Percentiles rank a stretch among this genome's conserved stretches.
These are phyloP conservation scores for Emergomyces africanus DNA, from an alignment of 2,329 filamentous ascomycete genomes.

Conservation along the genomic window DNA sequence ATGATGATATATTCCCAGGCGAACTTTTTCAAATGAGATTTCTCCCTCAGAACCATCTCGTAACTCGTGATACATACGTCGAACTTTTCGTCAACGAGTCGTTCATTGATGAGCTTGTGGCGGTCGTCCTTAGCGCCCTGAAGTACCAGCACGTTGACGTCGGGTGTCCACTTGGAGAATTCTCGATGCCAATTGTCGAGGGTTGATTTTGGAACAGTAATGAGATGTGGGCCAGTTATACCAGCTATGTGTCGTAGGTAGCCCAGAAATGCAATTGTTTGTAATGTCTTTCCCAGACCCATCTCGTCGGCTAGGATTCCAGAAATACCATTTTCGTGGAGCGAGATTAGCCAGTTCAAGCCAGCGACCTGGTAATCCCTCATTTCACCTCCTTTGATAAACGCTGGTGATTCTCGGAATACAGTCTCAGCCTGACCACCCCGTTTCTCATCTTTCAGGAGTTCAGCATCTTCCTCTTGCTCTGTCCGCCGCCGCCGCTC, in stretches of 20 bases:
- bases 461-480: constrained; percentile 92
- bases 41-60: constrained; percentile 96
- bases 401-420: constrained; percentile 88
- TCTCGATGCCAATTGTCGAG: constrained; percentile 98
- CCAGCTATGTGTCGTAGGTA: constrained; percentile 85
- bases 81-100: constrained; percentile 86
- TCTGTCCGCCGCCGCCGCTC: constrained; percentile 80
- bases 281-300: constrained; percentile 93
- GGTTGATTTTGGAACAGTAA: constrained; percentile 91
- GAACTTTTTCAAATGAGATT: constrained; percentile 89
- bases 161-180: constrained; percentile 86
- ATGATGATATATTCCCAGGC: constrained; percentile 99
- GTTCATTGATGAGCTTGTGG: constrained; percentile 73
- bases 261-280: constrained; percentile 93
- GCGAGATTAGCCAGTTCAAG: constrained; percentile 92
- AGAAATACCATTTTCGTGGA: constrained; percentile 98
- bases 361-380: constrained; percentile 93
- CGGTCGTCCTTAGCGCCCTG: constrained; percentile 95
- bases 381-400: constrained; percentile 73
- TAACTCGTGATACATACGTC: constrained; percentile 98
- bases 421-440: constrained; percentile 77
- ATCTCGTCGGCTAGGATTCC: constrained; percentile 97
- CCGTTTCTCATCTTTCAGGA: constrained; percentile 71
- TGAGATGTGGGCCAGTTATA: constrained; percentile 80
- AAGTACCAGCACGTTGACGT: constrained; percentile 84